These are phyloP conservation scores for Aspergillus sojae DNA, from an alignment of 2,329 filamentous ascomycete species.

Conservation along the genomic window DNA sequence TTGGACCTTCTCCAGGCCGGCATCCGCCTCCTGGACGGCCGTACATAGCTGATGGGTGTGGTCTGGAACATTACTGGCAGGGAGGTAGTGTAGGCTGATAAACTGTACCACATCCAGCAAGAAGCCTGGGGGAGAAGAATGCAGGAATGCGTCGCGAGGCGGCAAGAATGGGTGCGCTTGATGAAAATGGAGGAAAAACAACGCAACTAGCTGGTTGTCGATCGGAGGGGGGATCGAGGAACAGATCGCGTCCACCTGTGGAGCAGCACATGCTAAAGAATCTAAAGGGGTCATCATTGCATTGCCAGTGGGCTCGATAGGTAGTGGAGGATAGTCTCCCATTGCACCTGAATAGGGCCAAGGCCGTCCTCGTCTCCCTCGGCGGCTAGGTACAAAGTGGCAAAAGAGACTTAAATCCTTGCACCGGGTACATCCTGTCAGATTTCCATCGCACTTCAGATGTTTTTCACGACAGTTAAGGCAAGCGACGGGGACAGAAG, in stretches of 20 bases:
- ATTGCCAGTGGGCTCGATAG: neutral
- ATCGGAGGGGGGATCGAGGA: neutral
- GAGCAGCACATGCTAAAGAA: neutral
- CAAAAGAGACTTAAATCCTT: slow-evolving; percentile 6
- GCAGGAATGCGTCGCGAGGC: slow-evolving; percentile 5
- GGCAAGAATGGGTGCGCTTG: slow-evolving; percentile 12
- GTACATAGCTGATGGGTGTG: neutral
- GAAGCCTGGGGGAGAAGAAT: slow-evolving; percentile 2
- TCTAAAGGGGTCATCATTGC: neutral
- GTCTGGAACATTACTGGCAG: neutral
- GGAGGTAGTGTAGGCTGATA: slow-evolving; percentile 10
- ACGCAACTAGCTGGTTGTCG: neutral
- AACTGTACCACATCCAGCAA: slow-evolving; percentile 10
- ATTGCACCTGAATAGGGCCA: neutral
- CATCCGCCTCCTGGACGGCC: slow-evolving; percentile 1
- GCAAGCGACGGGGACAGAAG: slow-evolving; percentile 8
- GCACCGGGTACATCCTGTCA: slow-evolving; percentile 8
- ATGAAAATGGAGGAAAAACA: slow-evolving; percentile 13
- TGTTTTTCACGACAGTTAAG: slow-evolving; percentile 9
- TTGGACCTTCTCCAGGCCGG: slow-evolving; percentile 1
- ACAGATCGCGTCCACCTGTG: neutral
- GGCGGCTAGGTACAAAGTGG: slow-evolving; percentile 9
- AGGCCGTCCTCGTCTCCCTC: slow-evolving; percentile 6
- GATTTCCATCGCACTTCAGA: slow-evolving; percentile 13
- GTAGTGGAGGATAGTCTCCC: neutral